phyloP scores from a whole-genome alignment of 2,329 filamentous ascomycete species.

The Aspergillus pseudoglaucus region DNA sequence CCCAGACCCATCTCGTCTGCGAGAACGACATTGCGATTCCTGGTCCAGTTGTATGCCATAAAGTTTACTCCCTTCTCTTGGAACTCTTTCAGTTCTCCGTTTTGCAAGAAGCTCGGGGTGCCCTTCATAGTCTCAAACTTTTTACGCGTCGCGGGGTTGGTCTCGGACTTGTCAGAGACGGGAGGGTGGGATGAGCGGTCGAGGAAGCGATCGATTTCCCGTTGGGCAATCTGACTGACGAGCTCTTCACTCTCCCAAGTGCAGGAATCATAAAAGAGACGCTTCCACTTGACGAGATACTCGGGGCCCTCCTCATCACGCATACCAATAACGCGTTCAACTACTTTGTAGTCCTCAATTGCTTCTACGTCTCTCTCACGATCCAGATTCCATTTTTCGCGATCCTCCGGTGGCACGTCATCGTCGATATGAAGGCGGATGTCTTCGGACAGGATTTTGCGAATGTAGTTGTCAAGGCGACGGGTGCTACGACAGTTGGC shows the following conservation, averaged over 20 bases:
- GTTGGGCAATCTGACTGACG: conserved; percentile 71
- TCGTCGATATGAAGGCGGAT: conserved; percentile 68
- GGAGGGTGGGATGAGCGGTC: conserved; percentile 77
- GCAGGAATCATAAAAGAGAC: conserved; percentile 83
- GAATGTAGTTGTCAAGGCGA: conserved; percentile 91
- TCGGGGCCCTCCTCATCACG: conserved; percentile 74
- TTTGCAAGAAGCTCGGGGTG: conserved; percentile 78
- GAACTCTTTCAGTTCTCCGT: conserved; percentile 82
- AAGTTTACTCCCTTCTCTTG: conserved; percentile 94
- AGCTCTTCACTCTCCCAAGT: conserved; percentile 83
- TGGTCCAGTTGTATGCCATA: conserved; percentile 90
- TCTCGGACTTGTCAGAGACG: conserved; percentile 70
- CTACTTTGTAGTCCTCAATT: conserved; percentile 80
- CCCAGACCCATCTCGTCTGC: conserved; percentile 98
- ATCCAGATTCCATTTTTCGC: conserved; percentile 92
- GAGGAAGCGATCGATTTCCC: conserved; percentile 84
- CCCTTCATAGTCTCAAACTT: conserved; percentile 65
- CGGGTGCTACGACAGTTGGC: conserved; percentile 74
- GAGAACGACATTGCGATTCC: conserved; percentile 89
- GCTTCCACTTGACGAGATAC: conserved; percentile 97
- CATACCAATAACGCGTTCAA: conserved; percentile 84
- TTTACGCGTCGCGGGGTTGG: conserved; percentile 67
- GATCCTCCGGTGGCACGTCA: conserved; percentile 73
- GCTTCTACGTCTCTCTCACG: conserved; percentile 85
- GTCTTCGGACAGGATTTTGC: conserved; percentile 73